phyloP scores from a whole-genome alignment of 2,329 filamentous ascomycete species.

The Colletotrichum sansevieriae region DNA sequence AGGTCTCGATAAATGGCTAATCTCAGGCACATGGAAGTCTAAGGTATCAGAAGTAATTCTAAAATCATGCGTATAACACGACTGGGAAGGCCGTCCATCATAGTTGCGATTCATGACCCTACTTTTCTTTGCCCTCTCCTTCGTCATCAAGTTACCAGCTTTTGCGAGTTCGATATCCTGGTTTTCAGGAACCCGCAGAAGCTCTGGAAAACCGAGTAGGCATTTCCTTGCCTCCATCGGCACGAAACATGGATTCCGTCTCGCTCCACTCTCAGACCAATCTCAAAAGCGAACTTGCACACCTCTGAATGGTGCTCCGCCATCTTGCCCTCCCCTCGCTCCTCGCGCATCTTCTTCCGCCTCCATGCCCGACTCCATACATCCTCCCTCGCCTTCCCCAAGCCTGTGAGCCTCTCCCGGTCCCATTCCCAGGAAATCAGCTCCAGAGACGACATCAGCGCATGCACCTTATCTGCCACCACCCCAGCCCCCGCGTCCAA shows the following conservation, averaged over 20 bases:
- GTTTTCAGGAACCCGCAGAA: slow-evolving; percentile 83
- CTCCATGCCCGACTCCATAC: slow-evolving; percentile 85
- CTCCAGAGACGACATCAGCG: slow-evolving; percentile 67
- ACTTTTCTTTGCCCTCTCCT: background rate
- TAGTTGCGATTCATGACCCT: no score
- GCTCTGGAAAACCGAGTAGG: slow-evolving; percentile 84
- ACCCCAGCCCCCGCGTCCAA: slow-evolving; percentile 50
- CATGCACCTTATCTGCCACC: slow-evolving; percentile 53
- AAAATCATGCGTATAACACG: no score
- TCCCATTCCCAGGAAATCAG: slow-evolving; percentile 76
- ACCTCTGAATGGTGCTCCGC: slow-evolving; percentile 48
- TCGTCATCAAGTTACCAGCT: background rate
- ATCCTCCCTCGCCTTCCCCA: slow-evolving; percentile 75
- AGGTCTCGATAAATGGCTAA: no score
- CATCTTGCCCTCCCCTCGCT: slow-evolving; percentile 39
- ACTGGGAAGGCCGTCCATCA: no score
- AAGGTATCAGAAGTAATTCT: no score
- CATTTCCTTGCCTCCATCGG: slow-evolving; percentile 82
- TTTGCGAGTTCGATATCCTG: background rate
- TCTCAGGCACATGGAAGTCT: no score
- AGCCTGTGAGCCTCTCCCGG: slow-evolving; percentile 62
- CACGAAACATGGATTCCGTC: slow-evolving; percentile 62
- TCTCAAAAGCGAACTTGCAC: slow-evolving; percentile 69
- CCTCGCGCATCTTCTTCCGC: slow-evolving; percentile 62
- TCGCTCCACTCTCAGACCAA: slow-evolving; percentile 60